phyloP scores from a whole-genome alignment of 768 basidiomycete genomes.

The Tylopilus sp. region DNA sequence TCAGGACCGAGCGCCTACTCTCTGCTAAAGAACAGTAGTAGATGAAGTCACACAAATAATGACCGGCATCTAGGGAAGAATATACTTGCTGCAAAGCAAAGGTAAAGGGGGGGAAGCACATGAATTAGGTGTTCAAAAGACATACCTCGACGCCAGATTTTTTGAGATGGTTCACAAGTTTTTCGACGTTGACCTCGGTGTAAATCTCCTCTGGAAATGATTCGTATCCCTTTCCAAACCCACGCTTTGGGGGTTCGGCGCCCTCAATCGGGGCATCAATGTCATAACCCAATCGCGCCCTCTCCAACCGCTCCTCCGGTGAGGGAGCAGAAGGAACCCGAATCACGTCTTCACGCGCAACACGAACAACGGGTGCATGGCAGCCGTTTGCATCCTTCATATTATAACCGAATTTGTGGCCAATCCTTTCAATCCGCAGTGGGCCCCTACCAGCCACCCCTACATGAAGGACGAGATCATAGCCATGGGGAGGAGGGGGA shows the following conservation, averaged over 20 bases:
- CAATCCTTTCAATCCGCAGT: slow-evolving; percentile 59
- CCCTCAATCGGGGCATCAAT: slow-evolving; percentile 26
- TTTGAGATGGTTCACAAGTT: slow-evolving; percentile 37
- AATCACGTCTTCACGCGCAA: slow-evolving; percentile 23
- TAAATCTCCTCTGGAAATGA: slow-evolving; percentile 34
- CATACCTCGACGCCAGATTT: slow-evolving; percentile 29
- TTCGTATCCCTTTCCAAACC: slow-evolving; percentile 37
- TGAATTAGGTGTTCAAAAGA: slow-evolving; percentile 5
- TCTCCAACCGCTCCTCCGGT: slow-evolving; percentile 27
- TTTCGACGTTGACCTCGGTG: slow-evolving; percentile 35
- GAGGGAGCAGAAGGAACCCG: slow-evolving; percentile 22
- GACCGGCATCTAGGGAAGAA: slow-evolving; percentile 72
- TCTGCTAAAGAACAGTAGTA: slow-evolving; percentile 77
- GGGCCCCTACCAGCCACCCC: slow-evolving; percentile 65
- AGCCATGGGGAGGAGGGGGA: slow-evolving; percentile 45
- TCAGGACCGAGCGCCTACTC: slow-evolving; percentile 42
- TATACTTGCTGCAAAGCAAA: slow-evolving; percentile 51
- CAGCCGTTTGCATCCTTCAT: slow-evolving; percentile 63
- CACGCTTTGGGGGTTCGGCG: slow-evolving; percentile 31
- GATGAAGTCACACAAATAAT: slow-evolving; percentile 74
- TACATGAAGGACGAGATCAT: slow-evolving; percentile 69
- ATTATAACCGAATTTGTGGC: slow-evolving; percentile 65
- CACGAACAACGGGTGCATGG: slow-evolving; percentile 45
- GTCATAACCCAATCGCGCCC: slow-evolving; percentile 28
- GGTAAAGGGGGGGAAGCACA: background rate